Evolutionary conservation across 345 rosid species (phyloP), one percentile per base, ranked within the genome.

Genomic region (Syzygium grande): DNA sequence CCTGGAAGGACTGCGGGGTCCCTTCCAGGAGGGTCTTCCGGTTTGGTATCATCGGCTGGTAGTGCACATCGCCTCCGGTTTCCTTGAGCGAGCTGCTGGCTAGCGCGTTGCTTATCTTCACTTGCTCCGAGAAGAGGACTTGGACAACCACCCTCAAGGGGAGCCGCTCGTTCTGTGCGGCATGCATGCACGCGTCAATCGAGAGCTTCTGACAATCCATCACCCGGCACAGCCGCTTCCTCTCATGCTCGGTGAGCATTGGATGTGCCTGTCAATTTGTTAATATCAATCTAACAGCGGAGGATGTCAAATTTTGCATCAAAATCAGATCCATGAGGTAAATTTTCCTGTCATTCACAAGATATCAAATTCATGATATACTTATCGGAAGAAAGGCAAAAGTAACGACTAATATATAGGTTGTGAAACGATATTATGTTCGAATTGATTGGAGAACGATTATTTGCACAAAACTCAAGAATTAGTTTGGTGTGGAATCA

Each of bases 161-260:
- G 13, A 98, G 96, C 88, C 99, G 85, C 90, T 98, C 99, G 87
- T 98, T 98, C 87, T 96, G 99, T 4, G 99, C 99, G 5, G 98
- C 99, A 29, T 98, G 99, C 98, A 95, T 93, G 87, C 99, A 95
- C 3, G 99, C 99, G 63, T 98, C 99, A 63, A 98, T 94, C 4
- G 99, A 98, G 84, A 98, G 98, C 88, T 98, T 98, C 89, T 96
- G 99, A 91, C 99, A 96, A 90, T 98, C 98, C 99, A 98, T 95
- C 34, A 98, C 96, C 10, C 99, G 93, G 89, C 99, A 98, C 53
- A 98, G 91, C 17, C 98, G 91, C 91, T 98, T 98, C 93, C 99
- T 94, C 92, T 98, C 99, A 61, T 98, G 99, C 89, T 98, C 99
- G 2, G 99, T 93, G 29, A 98, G 92, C 30, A 98, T 94, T 34